A percentile compares a stretch with the other conserved stretches of the same genome.
Evolutionary conservation across 345 rosid genomes (phyloP).

Genomic region (Citrus trifoliata): DNA sequence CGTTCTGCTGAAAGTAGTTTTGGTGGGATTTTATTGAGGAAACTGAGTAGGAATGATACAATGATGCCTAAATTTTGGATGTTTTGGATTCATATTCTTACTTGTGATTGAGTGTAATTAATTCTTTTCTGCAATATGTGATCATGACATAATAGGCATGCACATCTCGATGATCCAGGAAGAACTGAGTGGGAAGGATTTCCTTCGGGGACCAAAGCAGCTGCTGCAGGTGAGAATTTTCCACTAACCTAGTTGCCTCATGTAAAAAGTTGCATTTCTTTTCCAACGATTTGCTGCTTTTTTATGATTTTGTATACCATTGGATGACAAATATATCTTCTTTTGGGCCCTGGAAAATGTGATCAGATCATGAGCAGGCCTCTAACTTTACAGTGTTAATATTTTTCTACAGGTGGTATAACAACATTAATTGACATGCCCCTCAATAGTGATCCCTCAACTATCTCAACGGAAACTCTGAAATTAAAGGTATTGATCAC

Average conservation of each 20-base stretch:
- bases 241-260: background rate
- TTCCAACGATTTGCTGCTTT: background rate
- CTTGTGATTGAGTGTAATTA: background rate
- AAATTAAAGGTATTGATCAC: conserved; percentile 58
- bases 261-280: background rate
- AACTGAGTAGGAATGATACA: background rate
- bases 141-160: conserved; percentile 54
- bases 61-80: background rate
- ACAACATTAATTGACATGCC: conserved; percentile 96
- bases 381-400: background rate
- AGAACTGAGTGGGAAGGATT: conserved; percentile 98
- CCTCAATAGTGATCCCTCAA: conserved; percentile 73
- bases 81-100: background rate
- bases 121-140: background rate
- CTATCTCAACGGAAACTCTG: conserved; percentile 74
- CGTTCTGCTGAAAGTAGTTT: background rate
- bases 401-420: conserved; percentile 59
- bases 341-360: background rate
- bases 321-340: background rate
- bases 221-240: conserved; percentile 76
- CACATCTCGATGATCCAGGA: conserved; percentile 98
- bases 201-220: conserved; percentile 93
- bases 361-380: background rate
- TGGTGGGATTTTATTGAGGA: background rate
- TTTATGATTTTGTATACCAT: background rate